Percentiles rank a stretch among this genome's conserved stretches.
Conservation (phyloP, 257 asterid genomes). For the Capsicum rhomboideum region DNA sequence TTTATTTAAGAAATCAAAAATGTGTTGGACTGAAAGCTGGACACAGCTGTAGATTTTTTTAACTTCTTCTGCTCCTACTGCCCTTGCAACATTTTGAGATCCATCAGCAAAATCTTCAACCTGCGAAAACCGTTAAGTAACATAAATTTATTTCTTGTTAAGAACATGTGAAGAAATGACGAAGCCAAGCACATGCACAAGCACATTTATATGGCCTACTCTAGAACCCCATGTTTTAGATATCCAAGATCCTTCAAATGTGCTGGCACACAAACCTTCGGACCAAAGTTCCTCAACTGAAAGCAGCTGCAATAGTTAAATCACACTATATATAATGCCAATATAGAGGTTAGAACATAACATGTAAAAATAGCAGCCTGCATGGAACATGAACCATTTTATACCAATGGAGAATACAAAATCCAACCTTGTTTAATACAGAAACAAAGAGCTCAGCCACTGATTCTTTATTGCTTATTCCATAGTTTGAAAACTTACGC, state of each 20-base stretch:
- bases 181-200: neutral
- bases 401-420: neutral
- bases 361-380: neutral
- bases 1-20: conserved; percentile 47
- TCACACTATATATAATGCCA: neutral
- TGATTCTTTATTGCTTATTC: conserved; percentile 56
- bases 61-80: conserved; percentile 56
- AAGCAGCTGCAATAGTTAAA: conserved; percentile 47
- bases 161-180: neutral
- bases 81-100: conserved; percentile 88
- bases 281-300: conserved; percentile 79
- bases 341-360: neutral
- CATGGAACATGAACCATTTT: neutral
- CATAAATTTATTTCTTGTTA: neutral
- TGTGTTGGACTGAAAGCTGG: conserved; percentile 30
- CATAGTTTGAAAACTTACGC: conserved; percentile 47
- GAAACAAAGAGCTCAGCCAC: conserved; percentile 80
- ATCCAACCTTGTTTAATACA: conserved; percentile 63
- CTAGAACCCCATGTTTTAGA: conserved; percentile 67
- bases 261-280: conserved; percentile 83
- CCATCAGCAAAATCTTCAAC: conserved; percentile 81
- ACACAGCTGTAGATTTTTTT: conserved; percentile 59
- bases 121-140: conserved; percentile 33
- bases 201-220: conserved; percentile 72
- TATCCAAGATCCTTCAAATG: conserved; percentile 61